These are phyloP conservation scores for Verticillium tricorpus DNA, from an alignment of 2,329 filamentous ascomycete species.

Conservation along the genomic window DNA sequence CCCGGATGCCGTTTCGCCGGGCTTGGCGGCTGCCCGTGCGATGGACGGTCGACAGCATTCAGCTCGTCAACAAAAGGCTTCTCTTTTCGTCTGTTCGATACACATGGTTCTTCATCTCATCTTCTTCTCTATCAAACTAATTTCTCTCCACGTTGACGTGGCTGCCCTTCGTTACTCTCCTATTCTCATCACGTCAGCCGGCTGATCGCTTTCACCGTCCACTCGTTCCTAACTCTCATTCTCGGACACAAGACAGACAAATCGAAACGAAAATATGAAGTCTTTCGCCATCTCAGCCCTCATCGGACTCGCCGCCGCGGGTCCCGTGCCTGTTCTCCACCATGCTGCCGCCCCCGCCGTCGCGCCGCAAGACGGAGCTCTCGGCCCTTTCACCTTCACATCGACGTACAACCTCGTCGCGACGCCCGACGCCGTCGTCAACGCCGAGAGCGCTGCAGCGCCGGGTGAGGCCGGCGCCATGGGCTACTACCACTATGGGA, in stretches of 20 bases:
- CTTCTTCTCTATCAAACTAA: neutral
- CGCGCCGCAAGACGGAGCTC: neutral
- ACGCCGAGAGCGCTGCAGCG: constrained; percentile 22
- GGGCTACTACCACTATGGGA: constrained; percentile 43
- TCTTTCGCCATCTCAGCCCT: neutral
- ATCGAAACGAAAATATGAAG: neutral
- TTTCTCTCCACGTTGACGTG: neutral
- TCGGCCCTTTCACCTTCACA: constrained; percentile 28
- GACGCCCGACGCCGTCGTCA: constrained; percentile 40
- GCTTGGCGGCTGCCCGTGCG: no score
- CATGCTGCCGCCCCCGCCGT: neutral
- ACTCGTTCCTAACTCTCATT: no score
- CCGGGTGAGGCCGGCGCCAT: constrained; percentile 32
- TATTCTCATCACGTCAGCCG: neutral
- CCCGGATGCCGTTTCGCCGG: no score
- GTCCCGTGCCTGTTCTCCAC: neutral
- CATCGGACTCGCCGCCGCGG: neutral
- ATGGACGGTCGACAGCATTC: no score
- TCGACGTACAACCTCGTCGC: constrained; percentile 40
- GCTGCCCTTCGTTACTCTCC: neutral
- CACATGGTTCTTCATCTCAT: neutral
- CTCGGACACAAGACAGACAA: no score
- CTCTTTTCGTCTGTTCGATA: no score
- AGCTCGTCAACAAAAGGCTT: no score
- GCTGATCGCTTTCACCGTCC: neutral